Evolutionary conservation across 2,329 filamentous ascomycete genomes (phyloP), one percentile per base, ranked within the genome.

Genomic region (Meredithiella fracta): DNA sequence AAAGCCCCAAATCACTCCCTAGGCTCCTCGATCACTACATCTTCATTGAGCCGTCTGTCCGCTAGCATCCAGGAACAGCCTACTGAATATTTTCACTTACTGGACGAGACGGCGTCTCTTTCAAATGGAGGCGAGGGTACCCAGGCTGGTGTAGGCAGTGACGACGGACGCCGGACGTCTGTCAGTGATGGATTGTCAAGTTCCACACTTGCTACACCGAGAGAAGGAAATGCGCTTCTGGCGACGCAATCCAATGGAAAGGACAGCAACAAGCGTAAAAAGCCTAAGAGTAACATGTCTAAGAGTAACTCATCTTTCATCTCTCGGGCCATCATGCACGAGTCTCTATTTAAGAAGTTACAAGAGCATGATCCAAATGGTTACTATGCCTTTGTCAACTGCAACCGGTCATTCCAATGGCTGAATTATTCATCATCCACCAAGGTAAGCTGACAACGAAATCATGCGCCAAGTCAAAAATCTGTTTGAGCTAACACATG

Each of bases 291-390:
- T 69, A 97, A 94, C 67, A 92, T 98, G 67, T 83, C 91, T 54
- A 98, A 98, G 74, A 97, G 89, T 71, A 97, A 95, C 68, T 98
- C 92, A 8, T 95, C 91, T 0, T 98, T 96, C 65, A 92, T 98
- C 29, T 96, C 91, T n/a, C 76, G 92, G 55, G 91, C 96, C 31
- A 95, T 97, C 61, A 83, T 89, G 15, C 86, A 95, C 64, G 92
- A 98, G 63, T 76, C 76, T 3, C 69, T 94, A 55, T 76, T 78
- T 22, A 94, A 92, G 69, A 82, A 86, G 61, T 69, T 97, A 60
- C 78, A 80, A 51, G 92, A 97, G 31, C 82, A 87, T 60, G 80
- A 82, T 11, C 74, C 75, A 1, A 86, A 92, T 60, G 90, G 89
- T 1, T 68, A 92, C 2, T 94, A 92, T 68, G 86, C 85, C 1